Conservation (phyloP, 148 eudicot species). For the Chenopodium album region DNA sequence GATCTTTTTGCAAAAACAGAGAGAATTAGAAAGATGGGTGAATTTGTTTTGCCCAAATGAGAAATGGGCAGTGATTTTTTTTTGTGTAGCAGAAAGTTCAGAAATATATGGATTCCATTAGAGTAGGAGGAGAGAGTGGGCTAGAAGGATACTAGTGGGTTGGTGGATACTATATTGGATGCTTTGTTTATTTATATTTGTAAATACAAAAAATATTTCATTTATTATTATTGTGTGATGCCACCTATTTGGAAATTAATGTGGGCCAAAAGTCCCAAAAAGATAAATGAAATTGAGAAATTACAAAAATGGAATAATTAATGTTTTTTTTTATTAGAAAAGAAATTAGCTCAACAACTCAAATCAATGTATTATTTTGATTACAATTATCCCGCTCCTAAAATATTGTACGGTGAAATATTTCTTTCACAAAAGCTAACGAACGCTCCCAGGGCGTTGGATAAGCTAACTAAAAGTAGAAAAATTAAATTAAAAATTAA, state of each 20-base stretch:
- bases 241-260: background rate
- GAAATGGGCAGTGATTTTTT: slow-evolving; percentile 15
- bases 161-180: slow-evolving; percentile 26
- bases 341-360: no score
- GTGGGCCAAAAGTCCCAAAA: background rate
- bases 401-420: no score
- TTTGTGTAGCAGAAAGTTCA: slow-evolving; percentile 23
- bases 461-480: no score
- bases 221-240: background rate
- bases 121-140: slow-evolving; percentile 6
- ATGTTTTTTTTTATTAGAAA: no score
- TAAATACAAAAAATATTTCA: background rate
- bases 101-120: slow-evolving; percentile 29
- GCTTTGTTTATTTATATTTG: background rate
- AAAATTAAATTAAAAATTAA: no score
- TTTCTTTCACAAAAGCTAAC: no score
- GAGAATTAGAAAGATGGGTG: background rate
- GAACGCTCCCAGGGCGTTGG: no score
- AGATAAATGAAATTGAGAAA: no score
- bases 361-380: no score
- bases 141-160: slow-evolving; percentile 34
- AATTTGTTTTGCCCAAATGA: background rate
- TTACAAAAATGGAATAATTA: no score
- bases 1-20: slow-evolving; percentile 17
- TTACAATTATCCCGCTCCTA: no score